Evolutionary conservation across 768 basidiomycete genomes (phyloP).

Genomic region (Zangia roseola): DNA sequence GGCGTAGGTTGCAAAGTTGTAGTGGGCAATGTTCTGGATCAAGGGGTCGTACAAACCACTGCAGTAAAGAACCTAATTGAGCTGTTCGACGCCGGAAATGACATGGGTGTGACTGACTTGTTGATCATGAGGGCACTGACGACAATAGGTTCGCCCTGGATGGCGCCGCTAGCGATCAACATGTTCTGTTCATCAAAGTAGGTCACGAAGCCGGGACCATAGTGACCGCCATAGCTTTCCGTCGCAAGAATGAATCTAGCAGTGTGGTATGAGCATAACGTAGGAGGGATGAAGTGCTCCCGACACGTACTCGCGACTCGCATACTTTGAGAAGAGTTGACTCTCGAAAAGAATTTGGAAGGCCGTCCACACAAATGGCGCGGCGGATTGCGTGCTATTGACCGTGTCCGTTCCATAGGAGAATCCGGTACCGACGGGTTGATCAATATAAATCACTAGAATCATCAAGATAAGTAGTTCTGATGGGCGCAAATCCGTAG

Average conservation of each 20-base stretch:
- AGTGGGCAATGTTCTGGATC: constrained; percentile 59
- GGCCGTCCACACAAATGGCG: constrained; percentile 59
- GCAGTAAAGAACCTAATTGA: neutral
- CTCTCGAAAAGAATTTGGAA: constrained; percentile 66
- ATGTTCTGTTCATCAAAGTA: constrained; percentile 64
- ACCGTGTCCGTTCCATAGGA: constrained; percentile 56
- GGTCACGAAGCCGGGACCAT: constrained; percentile 61
- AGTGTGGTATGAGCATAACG: neutral
- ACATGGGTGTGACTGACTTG: constrained; percentile 38
- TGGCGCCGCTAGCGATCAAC: constrained; percentile 41
- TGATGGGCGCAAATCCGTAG: neutral
- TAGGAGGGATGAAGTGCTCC: neutral
- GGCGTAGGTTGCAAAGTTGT: constrained; percentile 58
- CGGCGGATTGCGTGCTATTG: constrained; percentile 48
- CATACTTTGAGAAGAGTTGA: constrained; percentile 46
- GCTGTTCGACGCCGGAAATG: neutral
- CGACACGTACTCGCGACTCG: constrained; percentile 49
- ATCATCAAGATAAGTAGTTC: neutral
- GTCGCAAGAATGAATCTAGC: constrained; percentile 60
- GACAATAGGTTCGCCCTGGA: constrained; percentile 49
- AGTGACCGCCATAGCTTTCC: constrained; percentile 70
- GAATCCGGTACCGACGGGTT: constrained; percentile 66
- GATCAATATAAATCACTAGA: constrained; percentile 70
- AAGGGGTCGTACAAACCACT: constrained; percentile 70
- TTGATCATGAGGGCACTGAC: constrained; percentile 67